These are phyloP conservation scores for Lachnellula cervina DNA, from an alignment of 2,329 filamentous ascomycete species.

Conservation along the genomic window DNA sequence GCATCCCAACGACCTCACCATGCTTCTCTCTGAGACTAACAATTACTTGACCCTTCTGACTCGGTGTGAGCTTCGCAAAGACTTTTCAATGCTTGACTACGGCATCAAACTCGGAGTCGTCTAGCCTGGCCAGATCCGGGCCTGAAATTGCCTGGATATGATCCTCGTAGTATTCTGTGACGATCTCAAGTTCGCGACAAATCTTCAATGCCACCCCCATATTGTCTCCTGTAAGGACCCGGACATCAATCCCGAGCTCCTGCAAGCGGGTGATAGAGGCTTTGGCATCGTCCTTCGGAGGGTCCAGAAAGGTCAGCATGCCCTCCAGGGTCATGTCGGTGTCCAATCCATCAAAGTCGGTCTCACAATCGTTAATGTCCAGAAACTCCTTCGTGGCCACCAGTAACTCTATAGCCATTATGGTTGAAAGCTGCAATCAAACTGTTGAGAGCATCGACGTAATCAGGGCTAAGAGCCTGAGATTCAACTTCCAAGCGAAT, in stretches of 20 bases:
- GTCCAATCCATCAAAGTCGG: conserved; percentile 2
- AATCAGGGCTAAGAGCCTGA: neutral
- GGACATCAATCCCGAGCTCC: conserved; percentile 9
- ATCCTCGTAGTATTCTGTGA: conserved; percentile 1
- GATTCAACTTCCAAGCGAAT: neutral
- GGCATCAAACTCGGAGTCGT: conserved; percentile 2
- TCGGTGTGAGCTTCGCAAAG: conserved; percentile 21
- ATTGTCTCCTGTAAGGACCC: conserved; percentile 12
- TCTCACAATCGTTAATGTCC: neutral
- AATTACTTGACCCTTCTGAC: conserved; percentile 16
- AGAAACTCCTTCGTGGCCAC: conserved; percentile 6
- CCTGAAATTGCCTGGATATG: conserved; percentile 6
- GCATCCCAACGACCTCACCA: conserved; percentile 11
- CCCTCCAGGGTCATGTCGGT: conserved; percentile 8
- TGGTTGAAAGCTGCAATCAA: neutral
- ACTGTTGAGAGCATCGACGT: too few species aligned
- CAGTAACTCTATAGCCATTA: conserved; percentile 9
- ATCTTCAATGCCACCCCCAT: conserved; percentile 10
- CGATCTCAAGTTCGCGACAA: conserved; percentile 6
- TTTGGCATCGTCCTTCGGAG: conserved; percentile 10
- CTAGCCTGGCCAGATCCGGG: conserved; percentile 3
- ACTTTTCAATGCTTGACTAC: conserved; percentile 11
- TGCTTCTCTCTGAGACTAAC: conserved; percentile 34
- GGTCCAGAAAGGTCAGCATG: conserved; percentile 11
- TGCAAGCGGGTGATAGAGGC: conserved; percentile 9